Evolutionary conservation across 1,139 yeast genomes (phyloP).

Genomic region (Magnusiomyces sp.): DNA sequence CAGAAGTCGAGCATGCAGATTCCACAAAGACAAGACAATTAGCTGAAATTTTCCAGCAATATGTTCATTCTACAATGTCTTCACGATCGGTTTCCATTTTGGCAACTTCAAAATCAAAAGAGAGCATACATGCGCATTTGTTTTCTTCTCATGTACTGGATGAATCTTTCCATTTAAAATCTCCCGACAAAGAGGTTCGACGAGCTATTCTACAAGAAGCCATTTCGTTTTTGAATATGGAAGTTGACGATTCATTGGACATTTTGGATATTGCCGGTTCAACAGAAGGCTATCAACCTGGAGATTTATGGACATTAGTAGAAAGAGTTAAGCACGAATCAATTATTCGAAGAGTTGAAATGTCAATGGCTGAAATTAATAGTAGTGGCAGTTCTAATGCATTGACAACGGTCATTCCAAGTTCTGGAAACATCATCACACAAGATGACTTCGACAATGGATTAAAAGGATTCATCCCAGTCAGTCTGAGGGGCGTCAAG

Average conservation of each 20-base stretch:
- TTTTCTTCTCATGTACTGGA: constrained; percentile 67
- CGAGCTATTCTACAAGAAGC: constrained; percentile 44
- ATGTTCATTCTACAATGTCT: constrained; percentile 34
- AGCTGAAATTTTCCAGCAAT: constrained; percentile 39
- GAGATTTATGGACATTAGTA: constrained; percentile 62
- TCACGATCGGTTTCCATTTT: constrained; percentile 46
- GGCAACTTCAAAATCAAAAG: constrained; percentile 56
- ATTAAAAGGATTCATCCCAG: constrained; percentile 62
- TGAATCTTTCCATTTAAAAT: constrained; percentile 47
- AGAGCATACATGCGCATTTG: constrained; percentile 52
- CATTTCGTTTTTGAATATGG: constrained; percentile 30
- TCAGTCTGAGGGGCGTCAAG: constrained; percentile 79
- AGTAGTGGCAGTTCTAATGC: constrained; percentile 11
- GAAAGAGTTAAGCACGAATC: constrained; percentile 64
- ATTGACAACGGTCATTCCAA: constrained; percentile 5
- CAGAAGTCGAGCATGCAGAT: constrained; percentile 64
- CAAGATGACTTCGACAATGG: constrained; percentile 46
- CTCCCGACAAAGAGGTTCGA: constrained; percentile 66
- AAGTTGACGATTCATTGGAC: constrained; percentile 40
- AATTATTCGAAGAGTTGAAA: constrained; percentile 19
- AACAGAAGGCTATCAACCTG: constrained; percentile 86
- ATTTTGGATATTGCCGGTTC: constrained; percentile 62
- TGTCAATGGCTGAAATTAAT: neutral
- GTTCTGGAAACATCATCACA: constrained; percentile 7
- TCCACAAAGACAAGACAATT: constrained; percentile 51